Base-by-base conservation (phyloP, 306 rosid genomes). In the Trifolium repens region DNA sequence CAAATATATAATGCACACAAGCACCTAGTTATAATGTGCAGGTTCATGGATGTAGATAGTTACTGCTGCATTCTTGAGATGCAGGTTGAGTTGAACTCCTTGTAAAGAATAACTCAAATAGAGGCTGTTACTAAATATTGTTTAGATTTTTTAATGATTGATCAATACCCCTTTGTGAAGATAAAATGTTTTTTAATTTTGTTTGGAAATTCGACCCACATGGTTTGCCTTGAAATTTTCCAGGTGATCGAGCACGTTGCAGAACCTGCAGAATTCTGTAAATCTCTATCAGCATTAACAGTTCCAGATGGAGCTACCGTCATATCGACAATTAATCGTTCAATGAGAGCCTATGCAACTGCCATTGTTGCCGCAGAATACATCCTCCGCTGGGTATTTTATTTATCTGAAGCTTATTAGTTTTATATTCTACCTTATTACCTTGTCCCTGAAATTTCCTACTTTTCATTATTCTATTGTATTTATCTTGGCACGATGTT, bases 181-280 rank as follows among this genome's bases (percentile, higher is more conserved):
- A 40, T 16, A 37, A 42, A 39, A 27, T 40, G 39, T 47, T 30
- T 55, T 50, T 50, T 50, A 71, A 42, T 49, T 53, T 59, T 69
- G 58, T 70, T 60, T 61, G 69, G 39, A 49, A 60, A 59, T 79
- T 79, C n/a, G 34, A 69, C 69, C 76, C 49, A 59, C 62, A 22
- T 22, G 73, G 34, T 19, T 37, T 26, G 37, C 65, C 43, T 75
- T 53, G 73, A 64, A 76, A 62, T 61, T 53, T 54, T 7, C 49
- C 75, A 91, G 98, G 96, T 94, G 49, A 94, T 92, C 72, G 97
- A 94, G 88, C 98, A 94, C 11, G 96, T 92, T 16, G 97, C 96
- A n/a, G 79, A 90, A 57, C 98, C 98, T 79, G 88, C 90, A 54
- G 97, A 85, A 58, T 94, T 94, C 88, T 91, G 97, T 89, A 87